Evolutionary conservation across 2,329 filamentous ascomycete species (phyloP).

Genomic region (Arachnomyces sp.): DNA sequence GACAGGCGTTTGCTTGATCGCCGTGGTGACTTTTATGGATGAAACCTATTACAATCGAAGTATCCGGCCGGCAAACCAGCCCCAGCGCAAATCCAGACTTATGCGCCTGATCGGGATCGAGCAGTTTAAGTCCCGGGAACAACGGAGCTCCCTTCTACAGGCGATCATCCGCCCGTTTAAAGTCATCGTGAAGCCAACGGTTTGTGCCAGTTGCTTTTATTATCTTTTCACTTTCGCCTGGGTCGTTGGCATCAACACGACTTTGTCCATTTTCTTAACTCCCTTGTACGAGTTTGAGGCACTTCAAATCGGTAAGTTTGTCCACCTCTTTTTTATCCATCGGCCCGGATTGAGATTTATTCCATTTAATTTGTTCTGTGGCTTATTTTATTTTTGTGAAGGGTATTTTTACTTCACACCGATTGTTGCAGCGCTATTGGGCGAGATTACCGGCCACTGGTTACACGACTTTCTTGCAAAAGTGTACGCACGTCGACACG

Average conservation of each 20-base stretch:
- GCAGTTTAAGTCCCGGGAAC: conserved; percentile 21
- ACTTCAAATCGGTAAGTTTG: conserved; percentile 40
- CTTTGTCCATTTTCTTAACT: conserved; percentile 45
- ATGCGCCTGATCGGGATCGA: conserved; percentile 28
- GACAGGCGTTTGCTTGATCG: conserved; percentile 25
- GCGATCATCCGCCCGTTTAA: conserved; percentile 29
- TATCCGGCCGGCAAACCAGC: conserved; percentile 22
- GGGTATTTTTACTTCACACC: conserved; percentile 53
- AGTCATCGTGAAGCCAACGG: conserved; percentile 32
- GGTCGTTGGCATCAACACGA: conserved; percentile 49
- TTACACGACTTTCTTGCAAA: conserved; percentile 46
- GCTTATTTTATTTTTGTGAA: conserved; percentile 5
- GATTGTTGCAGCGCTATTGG: conserved; percentile 47
- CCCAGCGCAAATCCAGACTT: conserved; percentile 22
- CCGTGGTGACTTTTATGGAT: conserved; percentile 27
- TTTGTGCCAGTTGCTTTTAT: conserved; percentile 29
- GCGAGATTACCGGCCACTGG: conserved; percentile 50
- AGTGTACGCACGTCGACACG: conserved; percentile 39
- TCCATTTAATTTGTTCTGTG: neutral
- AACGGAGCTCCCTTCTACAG: conserved; percentile 26
- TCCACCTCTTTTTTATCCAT: too few relatives aligned
- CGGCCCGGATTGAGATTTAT: too few relatives aligned
- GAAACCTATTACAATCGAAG: conserved; percentile 34
- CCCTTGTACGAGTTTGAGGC: conserved; percentile 46
- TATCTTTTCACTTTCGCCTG: conserved; percentile 36